Percentiles rank a stretch among this genome's conserved stretches.
phyloP scores from a whole-genome alignment of 2,329 filamentous ascomycete genomes.

The Penicillium sp. region DNA sequence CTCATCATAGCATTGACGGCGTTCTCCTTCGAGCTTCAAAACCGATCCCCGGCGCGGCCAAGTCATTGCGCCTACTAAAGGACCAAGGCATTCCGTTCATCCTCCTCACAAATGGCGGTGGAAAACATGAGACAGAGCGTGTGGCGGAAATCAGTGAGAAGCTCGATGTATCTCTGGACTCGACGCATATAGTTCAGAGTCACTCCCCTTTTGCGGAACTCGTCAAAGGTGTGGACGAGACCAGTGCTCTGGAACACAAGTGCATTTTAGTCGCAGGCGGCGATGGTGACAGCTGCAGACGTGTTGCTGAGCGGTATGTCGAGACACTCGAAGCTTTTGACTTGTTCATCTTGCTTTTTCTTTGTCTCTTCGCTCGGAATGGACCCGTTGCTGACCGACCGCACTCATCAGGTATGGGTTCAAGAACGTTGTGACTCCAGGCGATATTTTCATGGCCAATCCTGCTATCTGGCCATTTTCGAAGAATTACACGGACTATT shows the following conservation, averaged over 20 bases:
- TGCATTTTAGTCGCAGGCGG: slow-evolving; percentile 71
- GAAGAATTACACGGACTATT: slow-evolving; percentile 57
- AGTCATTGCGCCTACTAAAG: slow-evolving; percentile 68
- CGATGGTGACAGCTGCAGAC: slow-evolving; percentile 59
- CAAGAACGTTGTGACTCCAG: slow-evolving; percentile 74
- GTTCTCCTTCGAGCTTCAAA: slow-evolving; percentile 81
- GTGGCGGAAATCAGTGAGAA: slow-evolving; percentile 63
- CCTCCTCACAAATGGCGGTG: slow-evolving; percentile 91
- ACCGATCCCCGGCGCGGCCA: slow-evolving; percentile 69
- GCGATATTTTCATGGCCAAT: slow-evolving; percentile 70
- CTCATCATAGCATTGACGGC: slow-evolving; percentile 67
- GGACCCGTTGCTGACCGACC: background rate
- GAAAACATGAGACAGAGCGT: slow-evolving; percentile 69
- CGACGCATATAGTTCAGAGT: slow-evolving; percentile 73
- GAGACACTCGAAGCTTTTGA: background rate
- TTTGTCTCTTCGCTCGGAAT: background rate
- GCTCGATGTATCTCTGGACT: slow-evolving; percentile 59
- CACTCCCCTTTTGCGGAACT: slow-evolving; percentile 83
- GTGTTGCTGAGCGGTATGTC: slow-evolving; percentile 61
- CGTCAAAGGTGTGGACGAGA: slow-evolving; percentile 52
- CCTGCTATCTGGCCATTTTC: slow-evolving; percentile 81
- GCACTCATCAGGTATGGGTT: slow-evolving; percentile 58
- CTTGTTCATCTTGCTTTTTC: too few relatives aligned
- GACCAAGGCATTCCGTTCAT: slow-evolving; percentile 79
- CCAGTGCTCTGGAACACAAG: slow-evolving; percentile 51